phyloP scores from a whole-genome alignment of 352 stramenopile species.

The Globisporangium recalcitrans region DNA sequence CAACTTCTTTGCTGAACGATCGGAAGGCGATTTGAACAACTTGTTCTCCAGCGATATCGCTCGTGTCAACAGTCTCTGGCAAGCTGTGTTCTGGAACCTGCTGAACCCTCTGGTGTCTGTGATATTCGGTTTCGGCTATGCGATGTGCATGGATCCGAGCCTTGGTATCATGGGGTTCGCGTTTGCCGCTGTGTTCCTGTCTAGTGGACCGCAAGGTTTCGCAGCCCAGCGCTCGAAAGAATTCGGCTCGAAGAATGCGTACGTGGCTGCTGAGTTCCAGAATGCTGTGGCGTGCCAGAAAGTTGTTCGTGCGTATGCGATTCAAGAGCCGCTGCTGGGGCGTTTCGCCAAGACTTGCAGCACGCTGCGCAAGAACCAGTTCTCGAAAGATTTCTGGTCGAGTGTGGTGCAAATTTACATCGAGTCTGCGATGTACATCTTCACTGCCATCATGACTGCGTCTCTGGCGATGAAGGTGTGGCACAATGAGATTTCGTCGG shows the following conservation, averaged over 20 bases:
- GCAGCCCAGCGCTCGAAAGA: slow-evolving; percentile 80
- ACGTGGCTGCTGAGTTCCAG: slow-evolving; percentile 84
- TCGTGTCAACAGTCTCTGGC: slow-evolving; percentile 81
- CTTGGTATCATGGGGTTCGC: slow-evolving; percentile 82
- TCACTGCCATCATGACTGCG: slow-evolving; percentile 82
- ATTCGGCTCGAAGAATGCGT: slow-evolving; percentile 84
- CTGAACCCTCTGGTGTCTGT: slow-evolving; percentile 78
- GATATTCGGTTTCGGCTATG: slow-evolving; percentile 80
- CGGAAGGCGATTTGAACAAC: slow-evolving; percentile 86
- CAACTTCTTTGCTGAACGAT: slow-evolving; percentile 79
- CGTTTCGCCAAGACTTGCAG: slow-evolving; percentile 66
- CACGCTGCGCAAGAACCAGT: slow-evolving; percentile 74
- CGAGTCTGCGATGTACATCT: slow-evolving; percentile 88
- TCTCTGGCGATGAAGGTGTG: slow-evolving; percentile 84
- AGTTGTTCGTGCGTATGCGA: slow-evolving; percentile 80
- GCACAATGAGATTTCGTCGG: slow-evolving; percentile 56
- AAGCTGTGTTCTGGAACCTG: slow-evolving; percentile 87
- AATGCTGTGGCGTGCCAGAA: slow-evolving; percentile 85
- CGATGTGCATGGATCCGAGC: slow-evolving; percentile 74
- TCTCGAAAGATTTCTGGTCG: slow-evolving; percentile 87
- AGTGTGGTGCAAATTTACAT: slow-evolving; percentile 90
- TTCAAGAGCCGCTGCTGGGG: slow-evolving; percentile 71
- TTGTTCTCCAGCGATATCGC: slow-evolving; percentile 84
- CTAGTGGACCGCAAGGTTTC: slow-evolving; percentile 79
- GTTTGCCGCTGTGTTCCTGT: slow-evolving; percentile 76